Evolutionary conservation across 2,329 filamentous ascomycete genomes (phyloP).

Genomic region (Penicillium thymicola): DNA sequence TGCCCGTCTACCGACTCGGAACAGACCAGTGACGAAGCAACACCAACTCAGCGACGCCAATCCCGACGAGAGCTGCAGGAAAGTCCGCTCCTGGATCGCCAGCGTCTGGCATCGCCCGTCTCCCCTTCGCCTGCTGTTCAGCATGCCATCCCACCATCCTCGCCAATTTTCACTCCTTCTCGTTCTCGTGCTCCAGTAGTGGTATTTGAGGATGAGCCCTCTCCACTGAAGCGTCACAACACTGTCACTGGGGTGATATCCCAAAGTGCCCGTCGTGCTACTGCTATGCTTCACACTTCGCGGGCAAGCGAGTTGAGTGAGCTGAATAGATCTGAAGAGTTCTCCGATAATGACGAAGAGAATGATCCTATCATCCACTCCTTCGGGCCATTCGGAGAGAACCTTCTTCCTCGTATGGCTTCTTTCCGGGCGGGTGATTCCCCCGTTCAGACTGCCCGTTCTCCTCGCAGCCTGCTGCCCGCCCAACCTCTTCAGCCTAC

Average conservation of each 20-base stretch:
- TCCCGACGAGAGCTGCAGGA: conserved; percentile 31
- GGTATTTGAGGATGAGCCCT: conserved; percentile 70
- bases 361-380: conserved; percentile 92
- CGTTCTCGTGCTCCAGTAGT: conserved; percentile 46
- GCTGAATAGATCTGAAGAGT: conserved; percentile 54
- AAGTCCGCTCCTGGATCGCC: conserved; percentile 57
- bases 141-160: conserved; percentile 42
- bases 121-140: conserved; percentile 64
- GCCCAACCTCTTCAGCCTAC: conserved; percentile 35
- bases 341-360: conserved; percentile 82
- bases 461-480: conserved; percentile 27
- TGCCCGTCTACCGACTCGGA: conserved; percentile 58
- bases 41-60: conserved; percentile 35
- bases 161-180: conserved; percentile 44
- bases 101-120: conserved; percentile 68
- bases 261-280: conserved; percentile 36
- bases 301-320: conserved; percentile 35
- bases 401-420: conserved; percentile 77
- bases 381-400: conserved; percentile 84
- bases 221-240: conserved; percentile 49
- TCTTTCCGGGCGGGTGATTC: conserved; percentile 68
- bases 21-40: conserved; percentile 65
- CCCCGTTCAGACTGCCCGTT: conserved; percentile 50
- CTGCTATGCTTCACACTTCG: conserved; percentile 32
- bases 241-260: conserved; percentile 27